These are phyloP conservation scores for Calonectria fujianensis DNA, from an alignment of 2,329 filamentous ascomycete genomes.

Conservation along the genomic window DNA sequence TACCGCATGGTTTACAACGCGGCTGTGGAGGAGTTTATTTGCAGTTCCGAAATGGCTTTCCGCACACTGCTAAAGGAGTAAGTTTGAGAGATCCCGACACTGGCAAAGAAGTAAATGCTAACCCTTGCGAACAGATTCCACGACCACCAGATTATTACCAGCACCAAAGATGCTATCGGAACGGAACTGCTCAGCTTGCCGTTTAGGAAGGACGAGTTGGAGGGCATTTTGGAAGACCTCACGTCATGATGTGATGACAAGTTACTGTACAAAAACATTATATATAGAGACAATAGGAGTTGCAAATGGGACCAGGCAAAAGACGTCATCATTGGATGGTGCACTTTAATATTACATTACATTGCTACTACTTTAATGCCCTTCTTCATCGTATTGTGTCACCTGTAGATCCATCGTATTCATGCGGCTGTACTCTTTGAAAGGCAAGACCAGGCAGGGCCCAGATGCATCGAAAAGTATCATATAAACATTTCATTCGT, in stretches of 20 bases:
- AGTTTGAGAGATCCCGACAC: slow-evolving; percentile 54
- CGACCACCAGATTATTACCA: slow-evolving; percentile 98
- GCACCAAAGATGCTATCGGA: slow-evolving; percentile 87
- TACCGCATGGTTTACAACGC: slow-evolving; percentile 96
- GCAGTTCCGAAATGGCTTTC: slow-evolving; percentile 96
- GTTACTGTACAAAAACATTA: slow-evolving; percentile 18
- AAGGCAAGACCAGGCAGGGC: background rate
- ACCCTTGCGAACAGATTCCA: slow-evolving; percentile 79
- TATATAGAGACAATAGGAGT: slow-evolving; percentile 10
- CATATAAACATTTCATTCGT: slow-evolving; percentile 53
- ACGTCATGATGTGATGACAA: slow-evolving; percentile 54
- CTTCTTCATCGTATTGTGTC: background rate
- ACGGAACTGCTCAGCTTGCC: slow-evolving; percentile 91
- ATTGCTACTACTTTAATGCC: background rate
- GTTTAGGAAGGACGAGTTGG: slow-evolving; percentile 90
- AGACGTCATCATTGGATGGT: background rate
- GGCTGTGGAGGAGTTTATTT: slow-evolving; percentile 97
- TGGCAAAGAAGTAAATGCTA: slow-evolving; percentile 52
- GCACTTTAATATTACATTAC: slow-evolving; percentile 7
- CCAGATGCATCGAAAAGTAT: slow-evolving; percentile 34
- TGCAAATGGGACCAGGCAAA: slow-evolving; percentile 4
- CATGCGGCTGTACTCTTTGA: background rate
- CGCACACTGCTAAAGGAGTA: slow-evolving; percentile 94
- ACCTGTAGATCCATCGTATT: background rate
- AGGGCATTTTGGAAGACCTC: slow-evolving; percentile 88